Conservation (phyloP, 179 eudicot genomes). For the Pouteria campechiana region DNA sequence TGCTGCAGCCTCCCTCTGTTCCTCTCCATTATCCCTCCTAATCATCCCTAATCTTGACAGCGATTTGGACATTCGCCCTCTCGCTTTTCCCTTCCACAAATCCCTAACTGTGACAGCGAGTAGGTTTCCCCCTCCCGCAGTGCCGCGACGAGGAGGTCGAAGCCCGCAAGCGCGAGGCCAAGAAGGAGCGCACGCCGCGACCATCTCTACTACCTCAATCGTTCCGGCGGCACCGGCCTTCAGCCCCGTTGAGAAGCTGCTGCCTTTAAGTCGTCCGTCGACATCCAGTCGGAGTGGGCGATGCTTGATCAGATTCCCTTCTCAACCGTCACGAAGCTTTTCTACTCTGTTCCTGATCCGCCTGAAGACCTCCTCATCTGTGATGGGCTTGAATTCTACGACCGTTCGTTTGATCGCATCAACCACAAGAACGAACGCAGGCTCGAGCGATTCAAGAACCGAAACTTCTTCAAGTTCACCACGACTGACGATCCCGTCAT, state of each 20-base stretch:
- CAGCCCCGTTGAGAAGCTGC: conserved; percentile 59
- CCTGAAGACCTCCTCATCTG: conserved; percentile 70
- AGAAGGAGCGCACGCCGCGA: conserved; percentile 78
- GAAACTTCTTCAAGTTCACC: conserved; percentile 89
- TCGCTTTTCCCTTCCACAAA: too few relatives aligned
- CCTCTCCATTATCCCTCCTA: too few relatives aligned
- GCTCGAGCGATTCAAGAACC: conserved; percentile 68
- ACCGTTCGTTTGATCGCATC: conserved; percentile 51
- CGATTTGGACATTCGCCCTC: too few relatives aligned
- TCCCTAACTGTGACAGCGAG: too few relatives aligned
- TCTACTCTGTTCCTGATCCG: conserved; percentile 69
- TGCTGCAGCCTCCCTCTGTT: too few relatives aligned
- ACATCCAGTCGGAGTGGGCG: conserved; percentile 96
- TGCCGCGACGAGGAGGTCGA: conserved; percentile 86
- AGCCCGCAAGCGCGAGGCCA: conserved; percentile 69
- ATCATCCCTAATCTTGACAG: too few relatives aligned
- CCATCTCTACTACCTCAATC: conserved; percentile 31
- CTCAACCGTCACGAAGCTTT: conserved; percentile 68
- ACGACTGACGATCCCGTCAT: conserved; percentile 93
- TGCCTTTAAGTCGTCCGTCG: conserved; percentile 67
- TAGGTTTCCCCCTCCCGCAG: too few relatives aligned
- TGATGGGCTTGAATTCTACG: conserved; percentile 62
- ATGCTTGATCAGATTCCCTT: conserved; percentile 97
- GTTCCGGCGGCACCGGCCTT: conserved; percentile 15
- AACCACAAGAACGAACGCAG: conserved; percentile 70